Conservation (phyloP, 192 early-diverging fungal genomes). For the Linnemannia schmuckeri region DNA sequence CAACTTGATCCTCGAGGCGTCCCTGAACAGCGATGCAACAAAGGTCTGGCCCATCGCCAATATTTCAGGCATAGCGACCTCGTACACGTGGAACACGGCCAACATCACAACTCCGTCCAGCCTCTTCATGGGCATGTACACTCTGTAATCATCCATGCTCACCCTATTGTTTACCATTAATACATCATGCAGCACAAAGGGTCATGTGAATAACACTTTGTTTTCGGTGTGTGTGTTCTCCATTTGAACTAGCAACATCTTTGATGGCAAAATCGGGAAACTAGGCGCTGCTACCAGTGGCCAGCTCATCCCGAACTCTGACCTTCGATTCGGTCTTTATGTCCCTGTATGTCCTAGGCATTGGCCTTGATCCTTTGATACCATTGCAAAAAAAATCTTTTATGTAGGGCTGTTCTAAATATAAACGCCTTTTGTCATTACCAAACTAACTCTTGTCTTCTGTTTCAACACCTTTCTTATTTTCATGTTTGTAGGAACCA, state of each 20-base stretch:
- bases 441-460: not conserved
- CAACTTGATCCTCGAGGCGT: constrained; percentile 18
- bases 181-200: not conserved
- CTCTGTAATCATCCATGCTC: constrained; percentile 26
- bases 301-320: constrained; percentile 20
- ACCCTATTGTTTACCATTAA: not conserved
- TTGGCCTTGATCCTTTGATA: not conserved
- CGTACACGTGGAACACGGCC: constrained; percentile 18
- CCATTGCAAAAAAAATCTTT: not conserved
- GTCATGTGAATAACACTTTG: not conserved
- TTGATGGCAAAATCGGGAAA: constrained; percentile 22
- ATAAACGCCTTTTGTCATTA: not conserved
- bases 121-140: constrained; percentile 30
- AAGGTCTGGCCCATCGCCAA: constrained; percentile 29
- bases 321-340: constrained; percentile 33
- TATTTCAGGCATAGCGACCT: constrained; percentile 20
- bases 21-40: constrained; percentile 5
- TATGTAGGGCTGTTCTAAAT: not conserved
- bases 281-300: constrained; percentile 19
- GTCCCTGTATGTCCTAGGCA: constrained; percentile 18
- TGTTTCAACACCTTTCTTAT: not conserved
- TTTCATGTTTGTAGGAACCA: not conserved
- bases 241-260: constrained; percentile 20
- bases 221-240: not conserved
- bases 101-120: not conserved